These are phyloP conservation scores for Apiotrichum gracile DNA, from an alignment of 1,284 basidiomycete genomes.

Conservation along the genomic window DNA sequence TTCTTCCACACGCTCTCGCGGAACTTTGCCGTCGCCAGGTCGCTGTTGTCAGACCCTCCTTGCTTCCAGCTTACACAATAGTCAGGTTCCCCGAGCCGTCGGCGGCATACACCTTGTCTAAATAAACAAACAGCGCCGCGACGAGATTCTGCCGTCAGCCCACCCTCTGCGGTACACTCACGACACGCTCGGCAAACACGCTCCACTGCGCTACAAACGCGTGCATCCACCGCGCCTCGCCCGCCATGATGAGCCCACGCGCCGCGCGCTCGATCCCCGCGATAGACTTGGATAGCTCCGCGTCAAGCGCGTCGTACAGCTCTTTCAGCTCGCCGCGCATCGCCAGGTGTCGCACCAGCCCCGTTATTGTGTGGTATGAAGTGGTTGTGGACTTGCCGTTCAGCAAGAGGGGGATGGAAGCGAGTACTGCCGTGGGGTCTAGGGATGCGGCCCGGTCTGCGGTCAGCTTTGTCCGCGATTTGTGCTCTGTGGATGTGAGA, in stretches of 20 bases:
- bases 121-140: conserved; percentile 40
- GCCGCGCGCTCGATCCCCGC: conserved; percentile 22
- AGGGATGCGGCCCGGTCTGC: neutral
- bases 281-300: conserved; percentile 21
- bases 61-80: conserved; percentile 25
- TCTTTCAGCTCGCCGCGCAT: conserved; percentile 19
- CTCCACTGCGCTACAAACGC: conserved; percentile 26
- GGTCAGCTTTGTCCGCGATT: neutral
- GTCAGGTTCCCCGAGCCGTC: conserved; percentile 22
- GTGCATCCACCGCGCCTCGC: conserved; percentile 28
- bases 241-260: conserved; percentile 24
- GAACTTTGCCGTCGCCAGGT: conserved; percentile 52
- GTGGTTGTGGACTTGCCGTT: conserved; percentile 19
- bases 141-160: conserved; percentile 26
- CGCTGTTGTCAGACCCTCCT: conserved; percentile 6
- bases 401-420: conserved; percentile 20
- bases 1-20: conserved; percentile 54
- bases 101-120: conserved; percentile 39
- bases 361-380: conserved; percentile 29
- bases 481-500: too few relatives aligned
- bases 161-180: conserved; percentile 10
- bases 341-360: conserved; percentile 22
- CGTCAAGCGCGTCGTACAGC: conserved; percentile 22
- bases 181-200: conserved; percentile 23
- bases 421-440: neutral